phyloP scores from a whole-genome alignment of 2,329 filamentous ascomycete species.

The Verticillium longisporum region DNA sequence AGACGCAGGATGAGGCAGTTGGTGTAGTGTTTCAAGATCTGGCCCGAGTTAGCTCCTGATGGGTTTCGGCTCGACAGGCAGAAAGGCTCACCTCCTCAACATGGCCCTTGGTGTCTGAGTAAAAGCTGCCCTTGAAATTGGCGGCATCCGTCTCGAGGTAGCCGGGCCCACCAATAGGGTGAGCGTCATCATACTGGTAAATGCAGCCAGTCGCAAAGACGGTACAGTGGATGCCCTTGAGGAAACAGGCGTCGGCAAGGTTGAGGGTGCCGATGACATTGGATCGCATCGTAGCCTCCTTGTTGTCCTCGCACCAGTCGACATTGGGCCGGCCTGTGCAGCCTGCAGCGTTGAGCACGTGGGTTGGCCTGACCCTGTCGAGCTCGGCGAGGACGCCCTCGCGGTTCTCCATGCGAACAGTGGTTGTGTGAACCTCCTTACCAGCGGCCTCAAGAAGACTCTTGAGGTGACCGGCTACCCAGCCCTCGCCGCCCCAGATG shows the following conservation, averaged over 20 bases:
- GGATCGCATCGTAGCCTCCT: constrained; percentile 58
- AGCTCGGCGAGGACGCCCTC: constrained; percentile 50
- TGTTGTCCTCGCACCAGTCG: constrained; percentile 67
- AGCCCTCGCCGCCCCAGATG: constrained; percentile 59
- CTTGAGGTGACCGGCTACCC: constrained; percentile 57
- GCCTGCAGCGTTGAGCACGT: constrained; percentile 60
- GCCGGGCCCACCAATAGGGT: constrained; percentile 52
- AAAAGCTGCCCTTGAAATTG: constrained; percentile 63
- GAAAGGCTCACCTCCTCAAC: constrained; percentile 50
- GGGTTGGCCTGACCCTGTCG: constrained; percentile 53
- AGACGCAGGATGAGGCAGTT: constrained; percentile 59
- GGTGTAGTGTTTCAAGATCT: constrained; percentile 56
- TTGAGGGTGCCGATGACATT: constrained; percentile 62
- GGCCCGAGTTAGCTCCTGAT: constrained; percentile 1
- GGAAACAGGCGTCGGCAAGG: constrained; percentile 53
- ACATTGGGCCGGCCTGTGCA: constrained; percentile 62
- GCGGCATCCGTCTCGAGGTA: constrained; percentile 55
- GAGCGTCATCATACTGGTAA: constrained; percentile 55
- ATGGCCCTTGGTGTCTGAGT: constrained; percentile 59
- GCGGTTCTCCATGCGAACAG: constrained; percentile 58
- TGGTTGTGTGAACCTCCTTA: constrained; percentile 55
- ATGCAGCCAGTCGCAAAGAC: constrained; percentile 64
- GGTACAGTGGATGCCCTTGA: constrained; percentile 54
- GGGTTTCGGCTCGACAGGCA: neutral
- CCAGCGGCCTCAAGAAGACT: constrained; percentile 49